Conservation (phyloP, 2,329 filamentous ascomycete genomes). For the Colletotrichum viniferum region DNA sequence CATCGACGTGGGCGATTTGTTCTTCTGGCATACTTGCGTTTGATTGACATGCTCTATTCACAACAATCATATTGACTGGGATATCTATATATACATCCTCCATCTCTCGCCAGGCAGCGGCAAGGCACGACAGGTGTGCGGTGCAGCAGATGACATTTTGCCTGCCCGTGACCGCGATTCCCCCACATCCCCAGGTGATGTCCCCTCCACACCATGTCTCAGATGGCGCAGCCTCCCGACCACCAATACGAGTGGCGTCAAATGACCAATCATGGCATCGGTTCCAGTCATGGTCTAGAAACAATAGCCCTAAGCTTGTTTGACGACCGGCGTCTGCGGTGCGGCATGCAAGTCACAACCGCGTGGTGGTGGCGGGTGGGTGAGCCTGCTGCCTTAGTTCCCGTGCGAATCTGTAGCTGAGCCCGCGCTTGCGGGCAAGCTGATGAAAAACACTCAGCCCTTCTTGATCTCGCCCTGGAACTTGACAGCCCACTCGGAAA, state of each 20-base stretch:
- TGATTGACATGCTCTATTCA: background rate
- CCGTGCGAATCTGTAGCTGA: background rate
- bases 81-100: background rate
- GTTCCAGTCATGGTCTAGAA: background rate
- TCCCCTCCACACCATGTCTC: slow-evolving; percentile 6
- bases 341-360: background rate
- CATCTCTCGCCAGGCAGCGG: background rate
- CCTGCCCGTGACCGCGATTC: slow-evolving; percentile 7
- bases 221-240: background rate
- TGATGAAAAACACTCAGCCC: slow-evolving; percentile 16
- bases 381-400: background rate
- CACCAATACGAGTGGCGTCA: background rate
- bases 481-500: slow-evolving; percentile 74
- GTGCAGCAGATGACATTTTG: slow-evolving; percentile 8
- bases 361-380: background rate
- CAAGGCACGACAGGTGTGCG: background rate
- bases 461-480: slow-evolving; percentile 60
- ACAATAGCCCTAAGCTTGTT: background rate
- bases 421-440: background rate
- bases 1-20: background rate
- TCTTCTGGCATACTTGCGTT: background rate
- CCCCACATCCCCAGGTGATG: slow-evolving; percentile 10
- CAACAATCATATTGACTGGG: background rate
- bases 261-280: slow-evolving; percentile 9
- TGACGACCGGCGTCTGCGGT: background rate